phyloP scores from a whole-genome alignment of 139 green algal genomes.

The Micractinium sp. region DNA sequence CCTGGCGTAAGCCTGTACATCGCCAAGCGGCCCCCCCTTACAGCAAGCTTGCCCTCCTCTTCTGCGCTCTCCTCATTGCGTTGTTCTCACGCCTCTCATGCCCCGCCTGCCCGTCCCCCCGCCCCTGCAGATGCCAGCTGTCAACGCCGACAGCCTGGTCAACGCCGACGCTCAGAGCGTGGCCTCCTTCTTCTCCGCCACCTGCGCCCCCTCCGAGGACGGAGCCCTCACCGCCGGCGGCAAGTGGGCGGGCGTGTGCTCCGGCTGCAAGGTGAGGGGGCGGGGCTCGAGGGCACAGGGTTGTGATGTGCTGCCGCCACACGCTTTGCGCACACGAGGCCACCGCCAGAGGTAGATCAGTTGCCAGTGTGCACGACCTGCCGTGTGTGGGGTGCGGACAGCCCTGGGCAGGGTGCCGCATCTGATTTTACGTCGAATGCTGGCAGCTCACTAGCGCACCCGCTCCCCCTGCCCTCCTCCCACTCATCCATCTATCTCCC shows the following conservation, averaged over 20 bases:
- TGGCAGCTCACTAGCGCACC: neutral
- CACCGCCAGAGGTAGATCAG: no score
- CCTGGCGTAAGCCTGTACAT: no score
- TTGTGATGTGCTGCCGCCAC: neutral
- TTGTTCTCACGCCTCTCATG: neutral
- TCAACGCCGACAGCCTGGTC: conserved; percentile 9
- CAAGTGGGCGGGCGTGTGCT: conserved; percentile 36
- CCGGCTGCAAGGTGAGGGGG: conserved; percentile 28
- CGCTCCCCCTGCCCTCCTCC: neutral
- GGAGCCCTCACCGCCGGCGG: conserved; percentile 8
- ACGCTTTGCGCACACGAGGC: no score
- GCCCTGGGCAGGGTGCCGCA: no score
- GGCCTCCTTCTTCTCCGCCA: conserved; percentile 35
- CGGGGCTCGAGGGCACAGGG: neutral
- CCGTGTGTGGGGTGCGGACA: no score
- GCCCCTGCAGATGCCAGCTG: neutral
- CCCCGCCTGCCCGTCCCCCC: neutral
- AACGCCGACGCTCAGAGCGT: conserved; percentile 33
- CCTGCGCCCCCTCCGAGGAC: conserved; percentile 20
- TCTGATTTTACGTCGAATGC: no score
- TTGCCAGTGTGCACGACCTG: no score
- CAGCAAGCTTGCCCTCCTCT: neutral
- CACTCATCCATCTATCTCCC: neutral
- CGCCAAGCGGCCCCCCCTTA: no score
- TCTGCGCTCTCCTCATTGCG: neutral